Evolutionary conservation across 1,284 basidiomycete species (phyloP).

Genomic region (Microbotryomycetes sp.): DNA sequence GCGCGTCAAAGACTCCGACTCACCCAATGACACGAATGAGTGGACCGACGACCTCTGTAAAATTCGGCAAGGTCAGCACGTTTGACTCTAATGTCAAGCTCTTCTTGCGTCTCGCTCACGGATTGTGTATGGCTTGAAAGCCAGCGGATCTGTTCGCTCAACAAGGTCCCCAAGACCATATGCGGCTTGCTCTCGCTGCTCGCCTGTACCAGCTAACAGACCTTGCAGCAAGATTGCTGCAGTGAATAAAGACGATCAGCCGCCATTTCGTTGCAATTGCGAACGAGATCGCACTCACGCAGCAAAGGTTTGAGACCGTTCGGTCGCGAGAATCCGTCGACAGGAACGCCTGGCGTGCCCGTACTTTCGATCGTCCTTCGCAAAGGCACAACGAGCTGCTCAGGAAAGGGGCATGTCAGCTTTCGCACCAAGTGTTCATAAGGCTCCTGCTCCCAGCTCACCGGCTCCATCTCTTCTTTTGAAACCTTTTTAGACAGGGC

Average conservation of each 20-base stretch:
- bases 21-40: conserved; percentile 37
- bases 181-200: conserved; percentile 76
- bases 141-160: conserved; percentile 75
- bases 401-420: neutral
- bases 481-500: conserved; percentile 82
- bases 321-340: conserved; percentile 81
- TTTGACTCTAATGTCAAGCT: neutral
- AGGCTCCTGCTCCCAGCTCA: neutral
- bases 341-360: conserved; percentile 66
- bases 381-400: conserved; percentile 66
- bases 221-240: conserved; percentile 37
- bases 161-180: conserved; percentile 92
- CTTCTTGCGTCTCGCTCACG: conserved; percentile 44
- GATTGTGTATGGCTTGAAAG: conserved; percentile 94
- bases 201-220: conserved; percentile 43
- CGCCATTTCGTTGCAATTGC: no score
- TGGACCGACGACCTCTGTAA: conserved; percentile 13
- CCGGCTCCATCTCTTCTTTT: conserved; percentile 79
- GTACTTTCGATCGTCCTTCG: conserved; percentile 81
- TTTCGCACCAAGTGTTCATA: neutral
- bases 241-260: conserved; percentile 51
- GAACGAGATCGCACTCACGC: conserved; percentile 58
- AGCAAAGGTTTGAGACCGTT: conserved; percentile 86
- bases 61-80: neutral
- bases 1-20: neutral